Evolutionary conservation across 345 rosid species (phyloP), one percentile per base, ranked within the genome.

Genomic region (Hibiscus trionum): DNA sequence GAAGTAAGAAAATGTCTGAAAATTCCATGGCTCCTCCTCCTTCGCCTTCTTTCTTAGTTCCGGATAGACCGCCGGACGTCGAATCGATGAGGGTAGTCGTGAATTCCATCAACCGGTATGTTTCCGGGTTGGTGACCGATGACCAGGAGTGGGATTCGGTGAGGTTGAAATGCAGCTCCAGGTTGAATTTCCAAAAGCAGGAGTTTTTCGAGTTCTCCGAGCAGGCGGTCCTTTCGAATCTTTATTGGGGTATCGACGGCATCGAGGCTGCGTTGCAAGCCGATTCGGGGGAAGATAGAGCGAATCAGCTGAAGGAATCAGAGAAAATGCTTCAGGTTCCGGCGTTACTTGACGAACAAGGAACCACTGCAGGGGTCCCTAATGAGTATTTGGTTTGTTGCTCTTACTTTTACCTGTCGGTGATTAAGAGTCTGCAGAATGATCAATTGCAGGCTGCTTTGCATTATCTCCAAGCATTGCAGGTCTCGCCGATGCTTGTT

Each of bases 241-340:
- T 93, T 35, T 91, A 84, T 39, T 84, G 94, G 96, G 98, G 90
- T 12, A 84, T 93, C 9, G 82, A 86, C 4, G 77, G 79, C 72
- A 87, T 88, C 52, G 93, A 87, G 80, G 79, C 82, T 10, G 94
- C 89, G 21, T 73, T 87, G 49, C 81, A 74, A 19, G 81, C 80
- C 1, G 77, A 79, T 42, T 69, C 52, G 33, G 71, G 80, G 0
- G 87, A 81, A 53, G 86, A 86, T 76, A 82, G 74, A 47, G 39
- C 71, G 9, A 56, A 69, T 37, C 62, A 60, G 71, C 68, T 91
- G 11, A 75, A 65, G 60, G 86, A 86, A 63, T 80, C 94, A 2
- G 98, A 93, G 86, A 79, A 75, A 73, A 78, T 87, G 94, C 97
- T 91, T 63, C 98, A 93, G 80, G 87, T 85, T 21, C 97, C 97